A percentile compares a stretch with the other conserved stretches of the same genome.
These are phyloP conservation scores for Colletotrichum musicola DNA, from an alignment of 2,329 filamentous ascomycete genomes.

Conservation along the genomic window DNA sequence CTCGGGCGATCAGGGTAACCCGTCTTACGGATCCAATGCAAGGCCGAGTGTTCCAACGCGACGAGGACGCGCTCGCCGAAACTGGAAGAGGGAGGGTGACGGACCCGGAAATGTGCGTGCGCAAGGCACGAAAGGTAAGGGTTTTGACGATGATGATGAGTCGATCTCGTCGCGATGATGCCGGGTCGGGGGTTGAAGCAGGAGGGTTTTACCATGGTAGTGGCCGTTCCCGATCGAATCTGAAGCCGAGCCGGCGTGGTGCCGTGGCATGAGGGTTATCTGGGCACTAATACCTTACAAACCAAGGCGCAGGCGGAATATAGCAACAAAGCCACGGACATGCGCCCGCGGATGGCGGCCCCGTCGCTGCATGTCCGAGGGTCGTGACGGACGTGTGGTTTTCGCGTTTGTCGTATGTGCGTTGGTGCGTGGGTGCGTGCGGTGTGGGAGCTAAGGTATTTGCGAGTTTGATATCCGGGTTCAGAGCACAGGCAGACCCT, in stretches of 20 bases:
- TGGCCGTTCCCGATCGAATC: conserved; percentile 13
- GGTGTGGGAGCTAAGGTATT: background rate
- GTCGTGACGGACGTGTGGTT: conserved; percentile 33
- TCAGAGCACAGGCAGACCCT: background rate
- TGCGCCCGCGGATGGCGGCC: background rate
- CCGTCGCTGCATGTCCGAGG: conserved; percentile 16
- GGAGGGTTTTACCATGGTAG: background rate
- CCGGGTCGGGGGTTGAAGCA: conserved; percentile 10
- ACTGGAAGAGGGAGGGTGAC: background rate
- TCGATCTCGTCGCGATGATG: conserved; percentile 14
- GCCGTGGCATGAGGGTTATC: background rate
- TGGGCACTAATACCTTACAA: background rate
- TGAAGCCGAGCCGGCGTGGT: conserved; percentile 29
- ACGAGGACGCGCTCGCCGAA: conserved; percentile 18
- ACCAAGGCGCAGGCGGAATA: background rate
- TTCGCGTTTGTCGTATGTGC: conserved; percentile 21
- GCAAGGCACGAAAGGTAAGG: background rate
- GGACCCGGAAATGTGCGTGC: background rate
- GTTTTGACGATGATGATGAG: too few relatives aligned
- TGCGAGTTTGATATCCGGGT: too few relatives aligned
- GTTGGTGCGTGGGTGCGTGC: background rate
- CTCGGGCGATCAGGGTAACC: background rate
- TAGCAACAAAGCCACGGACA: conserved; percentile 10
- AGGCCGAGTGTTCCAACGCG: background rate
- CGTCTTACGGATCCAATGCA: background rate